Conservation (phyloP, 148 eudicot species). For the Linanthus parryae region DNA sequence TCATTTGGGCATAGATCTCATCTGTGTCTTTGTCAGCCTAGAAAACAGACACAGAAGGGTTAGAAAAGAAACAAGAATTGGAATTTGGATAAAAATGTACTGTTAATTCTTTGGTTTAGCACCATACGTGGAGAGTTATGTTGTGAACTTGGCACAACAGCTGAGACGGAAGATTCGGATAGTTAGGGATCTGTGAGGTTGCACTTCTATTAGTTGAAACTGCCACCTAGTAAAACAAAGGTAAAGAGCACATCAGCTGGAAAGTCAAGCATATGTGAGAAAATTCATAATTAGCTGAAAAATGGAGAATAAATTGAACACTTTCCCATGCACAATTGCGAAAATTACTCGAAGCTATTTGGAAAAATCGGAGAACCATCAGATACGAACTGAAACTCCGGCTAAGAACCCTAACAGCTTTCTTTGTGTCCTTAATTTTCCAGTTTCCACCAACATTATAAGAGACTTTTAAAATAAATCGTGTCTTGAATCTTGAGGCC, state of each 20-base stretch:
- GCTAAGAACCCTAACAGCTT: no score
- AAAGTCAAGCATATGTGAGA: neutral
- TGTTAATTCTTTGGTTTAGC: neutral
- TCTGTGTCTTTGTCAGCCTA: slow-evolving; percentile 97
- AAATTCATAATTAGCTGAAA: no score
- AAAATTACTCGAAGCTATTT: no score
- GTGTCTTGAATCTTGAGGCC: no score
- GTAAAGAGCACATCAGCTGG: slow-evolving; percentile 7
- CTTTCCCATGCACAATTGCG: no score
- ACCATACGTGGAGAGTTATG: slow-evolving; percentile 68
- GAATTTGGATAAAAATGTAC: neutral
- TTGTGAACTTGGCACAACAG: slow-evolving; percentile 89
- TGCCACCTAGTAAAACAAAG: slow-evolving; percentile 57
- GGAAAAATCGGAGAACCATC: no score
- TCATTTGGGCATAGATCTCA: slow-evolving; percentile 96
- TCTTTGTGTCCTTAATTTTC: no score
- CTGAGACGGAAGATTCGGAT: slow-evolving; percentile 87
- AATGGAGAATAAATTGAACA: no score
- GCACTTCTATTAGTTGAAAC: slow-evolving; percentile 76
- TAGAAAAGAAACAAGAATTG: neutral
- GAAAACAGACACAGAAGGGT: slow-evolving; percentile 4
- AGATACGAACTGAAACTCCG: no score
- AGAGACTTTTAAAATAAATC: no score
- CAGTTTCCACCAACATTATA: no score
- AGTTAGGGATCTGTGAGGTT: slow-evolving; percentile 86